These are phyloP conservation scores for Puccinia horiana DNA, from an alignment of 1,284 basidiomycete species.

Conservation along the genomic window DNA sequence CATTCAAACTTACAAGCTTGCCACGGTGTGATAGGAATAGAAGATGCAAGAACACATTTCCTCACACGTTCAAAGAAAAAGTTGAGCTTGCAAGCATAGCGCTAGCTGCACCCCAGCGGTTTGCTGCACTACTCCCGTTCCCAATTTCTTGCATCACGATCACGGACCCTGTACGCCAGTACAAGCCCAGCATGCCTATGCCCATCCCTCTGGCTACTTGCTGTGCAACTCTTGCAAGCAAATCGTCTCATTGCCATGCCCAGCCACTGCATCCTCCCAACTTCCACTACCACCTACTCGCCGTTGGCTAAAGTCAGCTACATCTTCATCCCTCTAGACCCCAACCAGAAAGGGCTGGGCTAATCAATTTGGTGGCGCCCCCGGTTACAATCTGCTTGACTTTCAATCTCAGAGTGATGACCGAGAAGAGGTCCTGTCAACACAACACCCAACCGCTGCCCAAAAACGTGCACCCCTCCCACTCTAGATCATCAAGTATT, in stretches of 20 bases:
- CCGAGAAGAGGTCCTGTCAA: neutral
- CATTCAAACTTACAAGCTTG: too few relatives aligned
- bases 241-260: neutral
- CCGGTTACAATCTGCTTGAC: neutral
- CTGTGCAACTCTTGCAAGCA: neutral
- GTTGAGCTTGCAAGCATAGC: too few relatives aligned
- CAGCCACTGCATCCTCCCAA: neutral
- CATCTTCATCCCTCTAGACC: neutral
- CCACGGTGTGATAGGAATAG: too few relatives aligned
- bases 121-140: neutral
- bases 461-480: neutral
- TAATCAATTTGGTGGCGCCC: neutral
- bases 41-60: too few relatives aligned
- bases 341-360: too few relatives aligned
- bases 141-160: neutral
- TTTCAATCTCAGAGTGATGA: neutral
- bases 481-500: neutral
- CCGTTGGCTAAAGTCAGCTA: neutral
- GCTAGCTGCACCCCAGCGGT: neutral
- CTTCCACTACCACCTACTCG: neutral
- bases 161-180: neutral
- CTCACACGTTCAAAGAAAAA: too few relatives aligned
- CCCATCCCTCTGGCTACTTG: neutral
- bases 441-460: neutral
- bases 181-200: neutral